A percentile compares a stretch with the other conserved stretches of the same genome.
Evolutionary conservation across 495 filamentous ascomycete genomes (phyloP).

Genomic region (Neurospora sp.): DNA sequence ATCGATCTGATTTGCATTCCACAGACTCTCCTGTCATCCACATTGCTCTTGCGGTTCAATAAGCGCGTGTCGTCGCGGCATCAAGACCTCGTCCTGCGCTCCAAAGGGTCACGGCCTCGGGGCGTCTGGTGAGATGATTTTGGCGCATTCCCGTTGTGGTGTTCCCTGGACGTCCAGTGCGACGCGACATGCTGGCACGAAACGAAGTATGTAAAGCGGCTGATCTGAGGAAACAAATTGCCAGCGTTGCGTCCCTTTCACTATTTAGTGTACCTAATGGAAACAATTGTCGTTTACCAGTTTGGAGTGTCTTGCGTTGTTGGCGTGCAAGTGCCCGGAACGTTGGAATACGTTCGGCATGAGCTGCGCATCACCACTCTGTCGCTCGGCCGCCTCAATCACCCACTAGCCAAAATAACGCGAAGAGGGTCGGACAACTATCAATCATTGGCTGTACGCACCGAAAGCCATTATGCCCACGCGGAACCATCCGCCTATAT

Average conservation of each 20-base stretch:
- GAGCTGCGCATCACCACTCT: not conserved
- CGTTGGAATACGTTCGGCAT: not conserved
- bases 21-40: not conserved
- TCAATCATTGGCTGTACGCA: not conserved
- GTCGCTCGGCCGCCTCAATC: not conserved
- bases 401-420: not conserved
- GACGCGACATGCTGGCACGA: not conserved
- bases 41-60: not conserved
- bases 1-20: not conserved
- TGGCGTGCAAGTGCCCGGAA: not conserved
- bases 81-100: not conserved
- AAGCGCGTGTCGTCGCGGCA: not conserved
- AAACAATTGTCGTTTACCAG: not conserved
- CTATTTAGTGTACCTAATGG: not conserved
- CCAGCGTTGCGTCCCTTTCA: not conserved
- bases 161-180: not conserved
- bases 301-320: not conserved
- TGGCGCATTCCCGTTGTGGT: not conserved
- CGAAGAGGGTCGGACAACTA: not conserved
- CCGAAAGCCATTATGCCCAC: not conserved
- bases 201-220: not conserved
- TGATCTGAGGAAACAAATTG: not conserved
- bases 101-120: not conserved
- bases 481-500: not conserved
- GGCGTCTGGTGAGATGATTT: not conserved